These are phyloP conservation scores for Quercus gilva DNA, from an alignment of 306 rosid genomes.

Conservation along the genomic window DNA sequence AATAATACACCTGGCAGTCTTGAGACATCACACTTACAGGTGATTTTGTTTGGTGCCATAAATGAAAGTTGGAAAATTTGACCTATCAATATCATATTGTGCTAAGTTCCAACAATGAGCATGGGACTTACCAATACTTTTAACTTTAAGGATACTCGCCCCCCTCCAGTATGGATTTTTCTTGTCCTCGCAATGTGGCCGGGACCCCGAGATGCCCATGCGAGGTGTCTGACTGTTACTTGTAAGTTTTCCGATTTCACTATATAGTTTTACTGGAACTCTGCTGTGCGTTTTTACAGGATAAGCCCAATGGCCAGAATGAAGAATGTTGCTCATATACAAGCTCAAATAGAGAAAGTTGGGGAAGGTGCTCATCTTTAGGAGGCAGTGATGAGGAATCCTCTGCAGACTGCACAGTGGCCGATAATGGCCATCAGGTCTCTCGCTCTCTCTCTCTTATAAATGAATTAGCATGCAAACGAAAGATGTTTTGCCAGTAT, in stretches of 20 bases:
- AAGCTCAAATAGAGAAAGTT: conserved; percentile 86
- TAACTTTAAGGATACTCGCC: not conserved
- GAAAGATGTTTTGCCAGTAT: not conserved
- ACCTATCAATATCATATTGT: not conserved
- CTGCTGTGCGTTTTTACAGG: conserved; percentile 51
- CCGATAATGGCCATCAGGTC: conserved; percentile 59
- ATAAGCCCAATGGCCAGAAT: conserved; percentile 40
- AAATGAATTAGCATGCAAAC: not conserved
- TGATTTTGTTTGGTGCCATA: conserved; percentile 35
- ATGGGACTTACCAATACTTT: too few species aligned
- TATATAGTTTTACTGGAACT: conserved; percentile 24
- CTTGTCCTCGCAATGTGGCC: not conserved
- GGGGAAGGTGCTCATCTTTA: conserved; percentile 90
- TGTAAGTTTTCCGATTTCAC: not conserved
- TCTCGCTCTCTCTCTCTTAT: not conserved
- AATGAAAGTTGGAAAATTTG: conserved; percentile 19
- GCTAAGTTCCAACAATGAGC: too few species aligned
- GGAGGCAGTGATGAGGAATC: conserved; percentile 80
- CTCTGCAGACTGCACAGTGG: conserved; percentile 48
- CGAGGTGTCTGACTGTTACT: not conserved
- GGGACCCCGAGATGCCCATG: not conserved
- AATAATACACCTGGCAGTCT: conserved; percentile 33
- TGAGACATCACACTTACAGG: conserved; percentile 57
- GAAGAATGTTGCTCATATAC: conserved; percentile 83
- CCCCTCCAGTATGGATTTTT: not conserved